Evolutionary conservation across 202 grass and related monocot species (phyloP), one percentile per base, ranked within the genome.

Genomic region (Zizania palustris): DNA sequence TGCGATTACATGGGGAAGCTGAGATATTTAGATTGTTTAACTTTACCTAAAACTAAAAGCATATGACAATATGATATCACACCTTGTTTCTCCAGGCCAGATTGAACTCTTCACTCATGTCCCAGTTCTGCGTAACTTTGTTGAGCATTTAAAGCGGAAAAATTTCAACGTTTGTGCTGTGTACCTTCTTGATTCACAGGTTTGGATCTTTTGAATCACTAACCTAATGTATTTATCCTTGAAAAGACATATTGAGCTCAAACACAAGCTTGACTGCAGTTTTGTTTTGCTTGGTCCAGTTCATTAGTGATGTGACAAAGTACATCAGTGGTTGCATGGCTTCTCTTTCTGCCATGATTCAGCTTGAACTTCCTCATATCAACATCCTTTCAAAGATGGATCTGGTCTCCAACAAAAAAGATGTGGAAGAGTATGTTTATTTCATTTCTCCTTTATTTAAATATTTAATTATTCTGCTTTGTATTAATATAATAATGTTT

Each of bases 361-460:
- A 99, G 73, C 96, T 99, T 54, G 96, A 99, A 86, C 81, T 99
- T 77, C 88, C 96, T 41, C 96, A 99, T 75, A 79, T 99, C 63
- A 99, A 99, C 76, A 96, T 99, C 56, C 96, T 99, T 82, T 91
- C 92, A 42, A 99, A 99, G 69, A 99, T 99, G 96, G 96, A 99
- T 64, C 72, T 99, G 48, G 89, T 91, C 34, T 45, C 85, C 66
- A 91, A 99, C 71, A 96, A 99, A 89, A 99, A 93, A 58, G 87
- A 93, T 79, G 66, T 93, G 38, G 89, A 99, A 74, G 87, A 99
- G 96, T 99, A 88, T 67, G 84, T 71, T 79, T 60, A 3, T 45
- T 75, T 63, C 5, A 66, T 65, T 7, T 63, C 21, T 42, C 5
- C 5, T 38, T 51, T 64, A 79, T 36, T 74, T 75, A 60, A 69